phyloP scores from a whole-genome alignment of 306 rosid genomes.

The barrel medic (Medicago truncatula) region MtrunA17r5.0-ANR NC_053043.1:41323501-41324000 shows the following conservation, averaged over 20 bases:
- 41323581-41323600: neutral
- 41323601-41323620: constrained; percentile 7
- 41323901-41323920: constrained; percentile 49
- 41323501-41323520: neutral
- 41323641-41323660: constrained; percentile 18
- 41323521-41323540: neutral
- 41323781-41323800: constrained; percentile 3
- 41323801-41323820: constrained; percentile 17
- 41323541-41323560: constrained; percentile 1
- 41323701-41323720: constrained; percentile 58
- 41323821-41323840: constrained; percentile 30
- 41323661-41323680: constrained; percentile 58
- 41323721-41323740: constrained; percentile 45
- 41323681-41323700: constrained; percentile 63
- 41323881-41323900: constrained; percentile 34
- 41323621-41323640: neutral
- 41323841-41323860: constrained; percentile 56
- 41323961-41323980: constrained; percentile 56
- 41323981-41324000: constrained; percentile 10
- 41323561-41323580: constrained; percentile 23
- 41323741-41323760: constrained; percentile 30
- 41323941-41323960: constrained; percentile 56
- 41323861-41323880: constrained; percentile 51
- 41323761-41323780: constrained; percentile 29
- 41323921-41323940: constrained; percentile 50